A percentile compares a stretch with the other conserved stretches of the same genome.
Conservation (phyloP, 169 alveolate genomes). For the Plasmodium gonderi region DNA sequence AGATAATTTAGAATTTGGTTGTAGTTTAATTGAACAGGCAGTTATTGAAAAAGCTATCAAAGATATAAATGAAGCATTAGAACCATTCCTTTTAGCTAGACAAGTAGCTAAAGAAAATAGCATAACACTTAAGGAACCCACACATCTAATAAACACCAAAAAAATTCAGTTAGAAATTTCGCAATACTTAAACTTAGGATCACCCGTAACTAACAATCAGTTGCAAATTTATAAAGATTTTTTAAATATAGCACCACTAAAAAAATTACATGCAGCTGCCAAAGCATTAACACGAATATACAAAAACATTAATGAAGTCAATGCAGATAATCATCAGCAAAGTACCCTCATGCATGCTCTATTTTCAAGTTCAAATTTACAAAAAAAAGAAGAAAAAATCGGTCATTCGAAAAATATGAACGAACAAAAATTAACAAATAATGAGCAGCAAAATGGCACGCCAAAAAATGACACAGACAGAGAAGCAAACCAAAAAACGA, state of each 20-base stretch:
- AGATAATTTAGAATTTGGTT: constrained; percentile 96
- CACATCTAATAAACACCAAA: constrained; percentile 15
- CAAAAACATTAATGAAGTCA: constrained; percentile 28
- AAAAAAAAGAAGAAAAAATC: constrained; percentile 19
- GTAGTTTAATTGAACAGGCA: constrained; percentile 93
- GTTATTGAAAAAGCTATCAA: constrained; percentile 94
- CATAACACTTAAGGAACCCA: constrained; percentile 11
- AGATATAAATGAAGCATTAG: constrained; percentile 75
- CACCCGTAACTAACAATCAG: constrained; percentile 67
- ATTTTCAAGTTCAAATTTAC: neutral
- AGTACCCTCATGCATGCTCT: neutral
- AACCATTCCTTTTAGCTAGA: constrained; percentile 44
- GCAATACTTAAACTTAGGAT: constrained; percentile 30
- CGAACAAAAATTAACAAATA: neutral
- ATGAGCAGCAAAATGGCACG: neutral
- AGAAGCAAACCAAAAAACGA: neutral
- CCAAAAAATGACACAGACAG: neutral
- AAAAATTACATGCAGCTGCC: constrained; percentile 74
- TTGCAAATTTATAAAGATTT: constrained; percentile 80
- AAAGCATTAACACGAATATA: constrained; percentile 47
- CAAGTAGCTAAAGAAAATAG: constrained; percentile 49
- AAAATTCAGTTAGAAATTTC: constrained; percentile 50
- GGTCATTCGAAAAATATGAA: neutral
- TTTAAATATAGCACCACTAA: constrained; percentile 74
- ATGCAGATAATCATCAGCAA: constrained; percentile 1